phyloP scores from a whole-genome alignment of 148 eudicot species.

The Vaccinium corymbosum region DNA sequence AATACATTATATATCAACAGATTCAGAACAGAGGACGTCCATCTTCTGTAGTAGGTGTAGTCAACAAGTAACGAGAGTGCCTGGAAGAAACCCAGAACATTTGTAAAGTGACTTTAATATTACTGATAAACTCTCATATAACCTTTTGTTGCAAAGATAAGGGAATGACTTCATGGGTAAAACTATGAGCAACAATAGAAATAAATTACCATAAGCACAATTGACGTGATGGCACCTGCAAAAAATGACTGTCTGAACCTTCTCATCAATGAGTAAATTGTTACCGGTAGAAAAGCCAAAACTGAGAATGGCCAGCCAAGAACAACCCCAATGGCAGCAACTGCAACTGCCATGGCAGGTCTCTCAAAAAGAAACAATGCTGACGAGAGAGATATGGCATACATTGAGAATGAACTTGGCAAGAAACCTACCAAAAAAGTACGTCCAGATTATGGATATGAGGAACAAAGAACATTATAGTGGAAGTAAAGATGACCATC shows the following conservation, averaged over 20 bases:
- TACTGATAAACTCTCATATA: not conserved
- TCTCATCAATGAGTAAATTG: conserved; percentile 61
- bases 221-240: conserved; percentile 58
- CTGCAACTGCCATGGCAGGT: conserved; percentile 70
- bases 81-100: conserved; percentile 36
- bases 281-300: conserved; percentile 86
- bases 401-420: conserved; percentile 98
- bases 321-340: conserved; percentile 80
- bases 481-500: not conserved
- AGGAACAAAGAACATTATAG: not conserved
- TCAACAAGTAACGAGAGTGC: conserved; percentile 72
- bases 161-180: not conserved
- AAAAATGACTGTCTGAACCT: conserved; percentile 68
- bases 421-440: conserved; percentile 60
- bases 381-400: conserved; percentile 88
- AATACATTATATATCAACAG: conserved; percentile 76
- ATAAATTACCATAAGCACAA: conserved; percentile 58
- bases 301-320: conserved; percentile 97
- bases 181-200: not conserved
- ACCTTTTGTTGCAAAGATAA: not conserved
- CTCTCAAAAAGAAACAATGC: conserved; percentile 78
- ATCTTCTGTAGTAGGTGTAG: conserved; percentile 63
- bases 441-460: not conserved
- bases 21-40: conserved; percentile 96
- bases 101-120: not conserved